Evolutionary conservation across 2,329 filamentous ascomycete genomes (phyloP), one percentile per base, ranked within the genome.

Genomic region (Calonectria crousiana): DNA sequence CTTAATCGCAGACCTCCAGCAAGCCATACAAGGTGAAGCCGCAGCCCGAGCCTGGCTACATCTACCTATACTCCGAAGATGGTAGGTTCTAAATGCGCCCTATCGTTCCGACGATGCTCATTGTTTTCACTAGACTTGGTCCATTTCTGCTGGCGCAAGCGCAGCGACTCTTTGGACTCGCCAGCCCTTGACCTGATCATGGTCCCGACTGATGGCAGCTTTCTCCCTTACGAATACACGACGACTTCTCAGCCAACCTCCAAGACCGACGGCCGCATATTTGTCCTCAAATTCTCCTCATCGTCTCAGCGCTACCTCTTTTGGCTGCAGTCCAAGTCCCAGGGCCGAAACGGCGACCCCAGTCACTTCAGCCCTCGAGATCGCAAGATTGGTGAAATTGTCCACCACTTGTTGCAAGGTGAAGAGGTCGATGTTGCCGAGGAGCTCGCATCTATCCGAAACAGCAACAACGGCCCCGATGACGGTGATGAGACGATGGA

Each of bases 71-170:
- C 86, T 90, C 90, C 67, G 96, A 98, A 89, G 96, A 98, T 93
- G 96, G 93, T 93, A 82, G 72, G 83, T 69, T 64, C 5, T 23
- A 41, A 26, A 38, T n/a, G n/a, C 6, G 23, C 36, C 23, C n/a
- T 53, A 3, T 23, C n/a, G 11, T 13, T 18, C 30, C 51, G 51
- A 53, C 9, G 56, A 47, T 32, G 36, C 56, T 74, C 20, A 76
- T 62, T 69, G 32, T 20, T n/a, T 56, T 34, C 53, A 53, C n/a
- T 77, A 95, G 94, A 98, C 67, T 91, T 99, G 74, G 90, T 98
- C 75, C 96, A 98, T 88, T 98, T 99, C 87, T 98, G 96, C 91
- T 99, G 97, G 97, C 94, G 96, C 78, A 93, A 95, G 81, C 93
- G 97, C 78, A 90, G 89, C 78, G 91, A 92, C 73, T 88, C 93